Conservation (phyloP, 1,139 yeast species). For the Pichia sp. region DNA sequence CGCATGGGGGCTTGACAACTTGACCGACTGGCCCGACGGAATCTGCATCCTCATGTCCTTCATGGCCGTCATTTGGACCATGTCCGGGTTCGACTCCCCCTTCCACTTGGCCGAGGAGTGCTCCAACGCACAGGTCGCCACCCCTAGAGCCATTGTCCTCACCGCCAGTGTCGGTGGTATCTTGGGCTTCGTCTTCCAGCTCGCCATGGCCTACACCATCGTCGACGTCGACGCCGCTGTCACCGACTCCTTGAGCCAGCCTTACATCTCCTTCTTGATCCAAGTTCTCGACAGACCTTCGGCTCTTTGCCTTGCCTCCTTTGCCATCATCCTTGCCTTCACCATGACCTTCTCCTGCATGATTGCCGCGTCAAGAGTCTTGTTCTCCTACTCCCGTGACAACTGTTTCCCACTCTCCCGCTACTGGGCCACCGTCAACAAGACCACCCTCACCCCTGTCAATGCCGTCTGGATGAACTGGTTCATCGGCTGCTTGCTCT, state of each 20-base stretch:
- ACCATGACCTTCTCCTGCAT: constrained; percentile 70
- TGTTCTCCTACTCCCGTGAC: constrained; percentile 67
- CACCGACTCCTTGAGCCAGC: constrained; percentile 58
- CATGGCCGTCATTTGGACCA: constrained; percentile 68
- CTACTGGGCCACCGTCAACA: constrained; percentile 56
- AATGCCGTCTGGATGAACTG: constrained; percentile 67
- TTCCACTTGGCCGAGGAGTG: constrained; percentile 73
- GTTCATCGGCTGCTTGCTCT: constrained; percentile 52
- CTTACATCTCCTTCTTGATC: constrained; percentile 54
- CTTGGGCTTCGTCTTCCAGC: constrained; percentile 59
- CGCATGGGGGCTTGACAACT: constrained; percentile 60
- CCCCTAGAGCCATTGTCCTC: constrained; percentile 63
- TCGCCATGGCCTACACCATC: constrained; percentile 62
- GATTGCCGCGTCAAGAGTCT: constrained; percentile 67
- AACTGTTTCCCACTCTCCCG: constrained; percentile 60
- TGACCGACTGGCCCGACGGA: constrained; percentile 66
- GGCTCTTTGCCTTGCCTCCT: constrained; percentile 52
- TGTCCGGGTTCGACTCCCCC: constrained; percentile 74
- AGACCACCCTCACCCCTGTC: constrained; percentile 59
- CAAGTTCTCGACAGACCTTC: constrained; percentile 46
- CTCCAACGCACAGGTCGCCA: constrained; percentile 52
- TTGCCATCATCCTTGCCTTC: constrained; percentile 57
- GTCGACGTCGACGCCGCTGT: constrained; percentile 51
- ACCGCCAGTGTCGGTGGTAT: constrained; percentile 60
- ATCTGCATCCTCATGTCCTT: constrained; percentile 57